These are phyloP conservation scores for Cornus florida DNA, from an alignment of 148 eudicot species.

Conservation along the genomic window DNA sequence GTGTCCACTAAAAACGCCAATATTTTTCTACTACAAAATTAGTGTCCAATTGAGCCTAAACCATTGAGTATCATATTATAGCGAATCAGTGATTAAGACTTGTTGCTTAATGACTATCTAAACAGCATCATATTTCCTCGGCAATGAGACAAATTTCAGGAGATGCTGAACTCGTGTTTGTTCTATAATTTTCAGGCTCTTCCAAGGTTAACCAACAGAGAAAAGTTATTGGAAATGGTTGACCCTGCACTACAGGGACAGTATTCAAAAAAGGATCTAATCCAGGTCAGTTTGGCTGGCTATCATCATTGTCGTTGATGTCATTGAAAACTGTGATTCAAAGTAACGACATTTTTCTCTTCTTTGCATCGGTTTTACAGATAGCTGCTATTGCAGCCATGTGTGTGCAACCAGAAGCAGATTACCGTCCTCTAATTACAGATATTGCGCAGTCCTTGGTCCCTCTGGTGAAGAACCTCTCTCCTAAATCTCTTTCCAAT, in stretches of 20 bases:
- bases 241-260: slow-evolving; percentile 69
- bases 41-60: too few species aligned
- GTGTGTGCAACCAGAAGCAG: slow-evolving; percentile 86
- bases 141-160: too few species aligned
- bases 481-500: slow-evolving; percentile 27
- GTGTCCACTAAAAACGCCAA: too few species aligned
- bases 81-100: too few species aligned
- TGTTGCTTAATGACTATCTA: too few species aligned
- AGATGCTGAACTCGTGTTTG: not conserved
- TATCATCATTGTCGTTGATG: not conserved
- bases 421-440: slow-evolving; percentile 83
- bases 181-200: slow-evolving; percentile 50
- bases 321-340: not conserved
- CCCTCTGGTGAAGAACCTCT: slow-evolving; percentile 65
- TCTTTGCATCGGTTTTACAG: slow-evolving; percentile 27
- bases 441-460: slow-evolving; percentile 84
- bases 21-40: too few species aligned
- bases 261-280: slow-evolving; percentile 67
- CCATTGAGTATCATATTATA: too few species aligned
- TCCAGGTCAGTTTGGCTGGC: slow-evolving; percentile 49
- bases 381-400: slow-evolving; percentile 89
- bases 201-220: slow-evolving; percentile 75
- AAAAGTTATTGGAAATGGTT: slow-evolving; percentile 67
- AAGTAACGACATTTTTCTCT: not conserved
- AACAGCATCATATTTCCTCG: too few species aligned